phyloP scores from a whole-genome alignment of 2,329 filamentous ascomycete species.

The Colletotrichum sp. region DNA sequence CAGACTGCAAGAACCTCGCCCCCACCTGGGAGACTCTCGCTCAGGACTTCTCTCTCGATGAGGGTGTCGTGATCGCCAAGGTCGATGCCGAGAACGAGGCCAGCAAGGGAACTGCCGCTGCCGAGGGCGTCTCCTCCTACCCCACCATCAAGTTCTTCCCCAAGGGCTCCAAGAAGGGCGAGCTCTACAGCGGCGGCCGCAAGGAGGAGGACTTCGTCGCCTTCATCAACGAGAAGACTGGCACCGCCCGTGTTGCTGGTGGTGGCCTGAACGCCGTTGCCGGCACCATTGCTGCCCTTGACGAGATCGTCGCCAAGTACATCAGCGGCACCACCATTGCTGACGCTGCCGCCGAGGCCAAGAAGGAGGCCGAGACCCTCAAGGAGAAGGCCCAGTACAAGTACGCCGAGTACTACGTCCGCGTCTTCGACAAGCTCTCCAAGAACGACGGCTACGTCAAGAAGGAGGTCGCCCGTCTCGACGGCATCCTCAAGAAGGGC shows the following conservation, averaged over 20 bases:
- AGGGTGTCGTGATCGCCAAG: constrained; percentile 87
- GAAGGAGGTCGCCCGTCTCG: constrained; percentile 85
- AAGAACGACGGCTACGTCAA: constrained; percentile 78
- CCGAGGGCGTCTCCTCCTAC: constrained; percentile 83
- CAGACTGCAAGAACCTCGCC: constrained; percentile 96
- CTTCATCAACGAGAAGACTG: constrained; percentile 88
- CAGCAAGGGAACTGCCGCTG: constrained; percentile 77
- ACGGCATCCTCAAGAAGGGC: constrained; percentile 84
- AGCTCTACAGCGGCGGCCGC: constrained; percentile 78
- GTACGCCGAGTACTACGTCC: constrained; percentile 93
- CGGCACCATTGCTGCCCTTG: constrained; percentile 82
- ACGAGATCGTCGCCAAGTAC: constrained; percentile 78
- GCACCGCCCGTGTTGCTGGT: constrained; percentile 82
- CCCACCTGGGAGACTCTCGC: constrained; percentile 91
- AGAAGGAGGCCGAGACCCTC: constrained; percentile 71
- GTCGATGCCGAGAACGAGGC: constrained; percentile 91
- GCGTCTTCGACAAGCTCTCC: constrained; percentile 84
- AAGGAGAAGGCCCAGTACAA: constrained; percentile 69
- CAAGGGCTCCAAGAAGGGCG: constrained; percentile 75
- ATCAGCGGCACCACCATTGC: constrained; percentile 66
- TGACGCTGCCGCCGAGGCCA: constrained; percentile 72
- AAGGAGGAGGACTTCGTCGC: constrained; percentile 76
- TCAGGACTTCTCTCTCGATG: constrained; percentile 78
- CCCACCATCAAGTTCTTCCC: constrained; percentile 99
- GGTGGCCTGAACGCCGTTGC: constrained; percentile 80